Conservation (phyloP, 1,284 basidiomycete genomes). For the Irpex sp. region DNA sequence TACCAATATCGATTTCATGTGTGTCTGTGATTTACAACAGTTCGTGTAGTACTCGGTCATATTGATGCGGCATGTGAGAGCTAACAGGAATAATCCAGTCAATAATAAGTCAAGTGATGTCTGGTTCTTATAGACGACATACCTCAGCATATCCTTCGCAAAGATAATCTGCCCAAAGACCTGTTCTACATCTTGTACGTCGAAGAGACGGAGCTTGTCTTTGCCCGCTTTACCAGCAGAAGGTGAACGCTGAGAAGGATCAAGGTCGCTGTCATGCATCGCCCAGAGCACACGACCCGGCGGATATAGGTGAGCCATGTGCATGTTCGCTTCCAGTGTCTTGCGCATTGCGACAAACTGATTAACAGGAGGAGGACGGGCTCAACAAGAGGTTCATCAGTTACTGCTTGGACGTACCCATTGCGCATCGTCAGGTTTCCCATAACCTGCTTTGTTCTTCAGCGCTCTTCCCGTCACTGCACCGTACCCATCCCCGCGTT, state of each 20-base stretch:
- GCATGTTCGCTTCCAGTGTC: slow-evolving; percentile 85
- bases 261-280: slow-evolving; percentile 63
- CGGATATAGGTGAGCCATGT: slow-evolving; percentile 69
- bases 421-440: slow-evolving; percentile 51
- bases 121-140: slow-evolving; percentile 15
- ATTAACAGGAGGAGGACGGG: background rate
- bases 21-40: slow-evolving; percentile 26
- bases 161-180: slow-evolving; percentile 83
- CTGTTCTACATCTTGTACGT: slow-evolving; percentile 68
- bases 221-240: slow-evolving; percentile 11
- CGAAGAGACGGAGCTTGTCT: slow-evolving; percentile 61
- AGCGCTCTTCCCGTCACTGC: slow-evolving; percentile 58
- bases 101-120: background rate
- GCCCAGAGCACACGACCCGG: slow-evolving; percentile 81
- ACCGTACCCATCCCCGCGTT: slow-evolving; percentile 46
- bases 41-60: slow-evolving; percentile 58
- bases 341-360: slow-evolving; percentile 77
- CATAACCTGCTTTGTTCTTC: slow-evolving; percentile 38
- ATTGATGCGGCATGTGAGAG: slow-evolving; percentile 42
- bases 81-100: slow-evolving; percentile 14
- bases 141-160: slow-evolving; percentile 78
- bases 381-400: background rate
- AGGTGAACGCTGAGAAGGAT: slow-evolving; percentile 43
- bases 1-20: background rate
- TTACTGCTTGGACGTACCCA: slow-evolving; percentile 43